phyloP scores from a whole-genome alignment of 2,329 filamentous ascomycete genomes.

The Lachnellula hyalina region DNA sequence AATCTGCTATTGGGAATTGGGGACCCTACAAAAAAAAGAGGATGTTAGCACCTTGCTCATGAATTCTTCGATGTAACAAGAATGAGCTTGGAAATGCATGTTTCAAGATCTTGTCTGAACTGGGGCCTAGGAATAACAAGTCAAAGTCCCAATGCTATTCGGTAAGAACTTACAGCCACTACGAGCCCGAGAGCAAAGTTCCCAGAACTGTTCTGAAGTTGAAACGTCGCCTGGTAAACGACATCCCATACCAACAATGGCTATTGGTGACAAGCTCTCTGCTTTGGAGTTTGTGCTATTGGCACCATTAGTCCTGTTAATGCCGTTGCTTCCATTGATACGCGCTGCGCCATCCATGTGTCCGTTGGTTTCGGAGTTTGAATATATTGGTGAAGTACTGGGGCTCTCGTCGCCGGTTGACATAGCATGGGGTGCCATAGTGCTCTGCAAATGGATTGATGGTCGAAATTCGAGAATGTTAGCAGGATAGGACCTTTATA shows the following conservation, averaged over 20 bases:
- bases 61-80: too few relatives aligned
- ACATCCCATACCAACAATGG: slow-evolving; percentile 34
- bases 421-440: background rate
- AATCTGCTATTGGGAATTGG: slow-evolving; percentile 34
- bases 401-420: background rate
- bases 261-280: slow-evolving; percentile 25
- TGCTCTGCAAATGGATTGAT: background rate
- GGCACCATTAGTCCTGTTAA: background rate
- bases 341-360: background rate
- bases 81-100: too few relatives aligned
- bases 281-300: background rate
- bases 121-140: too few relatives aligned
- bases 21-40: slow-evolving; percentile 20
- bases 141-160: too few relatives aligned
- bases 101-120: too few relatives aligned
- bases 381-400: background rate
- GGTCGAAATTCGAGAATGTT: background rate
- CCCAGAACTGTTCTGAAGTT: slow-evolving; percentile 36
- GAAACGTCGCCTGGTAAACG: slow-evolving; percentile 34
- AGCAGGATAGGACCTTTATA: background rate
- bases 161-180: slow-evolving; percentile 24
- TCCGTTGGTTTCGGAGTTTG: background rate
- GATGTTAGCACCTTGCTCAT: background rate
- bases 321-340: background rate
- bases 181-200: slow-evolving; percentile 34